phyloP scores from a whole-genome alignment of 2,329 filamentous ascomycete genomes.

The Ilyonectria sp. region DNA sequence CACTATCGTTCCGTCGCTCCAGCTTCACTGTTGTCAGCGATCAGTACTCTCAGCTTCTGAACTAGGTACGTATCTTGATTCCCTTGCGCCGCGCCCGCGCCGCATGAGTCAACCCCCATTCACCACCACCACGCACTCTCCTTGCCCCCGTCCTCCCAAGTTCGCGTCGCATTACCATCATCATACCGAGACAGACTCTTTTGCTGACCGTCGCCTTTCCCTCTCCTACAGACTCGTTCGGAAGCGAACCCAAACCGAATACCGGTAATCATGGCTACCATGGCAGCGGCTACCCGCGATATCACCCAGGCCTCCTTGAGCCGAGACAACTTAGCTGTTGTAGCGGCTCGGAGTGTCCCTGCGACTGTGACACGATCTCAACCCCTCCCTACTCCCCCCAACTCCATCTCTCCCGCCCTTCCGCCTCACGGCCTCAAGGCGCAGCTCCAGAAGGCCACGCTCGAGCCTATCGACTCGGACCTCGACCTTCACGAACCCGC shows the following conservation, averaged over 20 bases:
- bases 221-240: constrained; percentile 57
- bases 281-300: constrained; percentile 78
- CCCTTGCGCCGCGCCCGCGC: constrained; percentile 18
- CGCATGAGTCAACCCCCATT: constrained; percentile 43
- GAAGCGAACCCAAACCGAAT: constrained; percentile 59
- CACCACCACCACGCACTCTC: constrained; percentile 30
- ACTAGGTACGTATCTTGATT: constrained; percentile 52
- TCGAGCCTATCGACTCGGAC: constrained; percentile 85
- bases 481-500: constrained; percentile 82
- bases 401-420: constrained; percentile 92
- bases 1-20: constrained; percentile 47
- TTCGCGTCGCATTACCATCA: constrained; percentile 32
- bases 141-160: constrained; percentile 15
- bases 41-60: constrained; percentile 47
- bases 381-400: constrained; percentile 89
- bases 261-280: constrained; percentile 72
- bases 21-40: constrained; percentile 47
- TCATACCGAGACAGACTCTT: constrained; percentile 18
- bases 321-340: constrained; percentile 82
- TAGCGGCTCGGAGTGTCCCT: constrained; percentile 77
- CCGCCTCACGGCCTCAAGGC: constrained; percentile 85
- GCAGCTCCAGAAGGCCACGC: constrained; percentile 72
- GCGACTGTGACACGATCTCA: constrained; percentile 72
- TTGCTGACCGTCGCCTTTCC: constrained; percentile 35
- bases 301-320: constrained; percentile 72